Conservation (phyloP, 148 eudicot species). For the Silene latifolia region DNA sequence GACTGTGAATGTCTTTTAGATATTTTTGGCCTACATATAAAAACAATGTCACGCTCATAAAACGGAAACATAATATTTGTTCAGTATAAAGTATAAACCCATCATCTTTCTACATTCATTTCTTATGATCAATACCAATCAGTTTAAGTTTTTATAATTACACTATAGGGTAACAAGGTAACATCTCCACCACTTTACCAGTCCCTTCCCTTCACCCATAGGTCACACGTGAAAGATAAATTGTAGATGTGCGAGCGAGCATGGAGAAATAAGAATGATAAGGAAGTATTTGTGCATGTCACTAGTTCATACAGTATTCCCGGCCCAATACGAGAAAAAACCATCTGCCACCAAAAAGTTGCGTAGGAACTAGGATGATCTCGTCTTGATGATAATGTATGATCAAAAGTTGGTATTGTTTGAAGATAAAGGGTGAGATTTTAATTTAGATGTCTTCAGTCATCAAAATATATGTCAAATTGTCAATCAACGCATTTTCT, state of each 20-base stretch:
- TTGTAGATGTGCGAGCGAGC: neutral
- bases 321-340: neutral
- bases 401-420: too few relatives aligned
- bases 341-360: neutral
- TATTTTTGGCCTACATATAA: constrained; percentile 24
- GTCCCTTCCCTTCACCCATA: too few relatives aligned
- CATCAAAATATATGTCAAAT: too few relatives aligned
- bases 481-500: too few relatives aligned
- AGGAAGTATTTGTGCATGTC: neutral
- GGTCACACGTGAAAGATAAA: too few relatives aligned
- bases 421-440: neutral
- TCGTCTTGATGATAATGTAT: too few relatives aligned
- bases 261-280: neutral
- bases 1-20: constrained; percentile 23
- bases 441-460: neutral
- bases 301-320: neutral
- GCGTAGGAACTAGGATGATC: neutral
- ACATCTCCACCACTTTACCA: too few relatives aligned
- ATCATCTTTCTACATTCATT: neutral
- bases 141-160: too few relatives aligned
- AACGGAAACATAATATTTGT: neutral
- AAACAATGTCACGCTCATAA: neutral
- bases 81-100: neutral
- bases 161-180: too few relatives aligned
- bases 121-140: neutral